These are phyloP conservation scores for Apiosordaria backusii DNA, from an alignment of 495 filamentous ascomycete genomes.

Conservation along the genomic window DNA sequence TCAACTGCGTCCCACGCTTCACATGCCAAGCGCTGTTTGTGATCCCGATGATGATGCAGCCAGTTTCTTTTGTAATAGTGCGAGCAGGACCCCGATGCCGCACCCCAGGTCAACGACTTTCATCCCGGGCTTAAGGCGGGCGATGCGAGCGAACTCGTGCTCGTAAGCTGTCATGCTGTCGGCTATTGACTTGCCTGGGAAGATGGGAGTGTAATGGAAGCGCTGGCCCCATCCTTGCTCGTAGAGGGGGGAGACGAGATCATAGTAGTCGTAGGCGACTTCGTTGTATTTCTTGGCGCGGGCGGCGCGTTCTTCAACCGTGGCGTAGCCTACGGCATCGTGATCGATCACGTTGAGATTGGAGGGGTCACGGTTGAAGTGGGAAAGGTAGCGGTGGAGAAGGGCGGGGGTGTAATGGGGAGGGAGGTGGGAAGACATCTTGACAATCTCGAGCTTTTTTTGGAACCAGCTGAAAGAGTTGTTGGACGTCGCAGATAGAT, in stretches of 20 bases:
- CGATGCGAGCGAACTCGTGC: conserved; percentile 15
- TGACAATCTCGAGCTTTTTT: not conserved
- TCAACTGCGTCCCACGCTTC: conserved; percentile 18
- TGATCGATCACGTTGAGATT: conserved; percentile 8
- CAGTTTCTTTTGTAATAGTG: conserved; percentile 8
- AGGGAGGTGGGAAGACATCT: conserved; percentile 1
- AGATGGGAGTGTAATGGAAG: conserved; percentile 23
- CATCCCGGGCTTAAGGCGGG: conserved; percentile 18
- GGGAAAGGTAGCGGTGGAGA: conserved; percentile 11
- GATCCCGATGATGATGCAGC: conserved; percentile 19
- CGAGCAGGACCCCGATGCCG: conserved; percentile 22
- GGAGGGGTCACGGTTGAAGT: conserved; percentile 13
- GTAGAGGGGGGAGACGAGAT: conserved; percentile 12
- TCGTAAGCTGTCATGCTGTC: conserved; percentile 24
- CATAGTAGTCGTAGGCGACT: conserved; percentile 18
- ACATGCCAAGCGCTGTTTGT: conserved; percentile 23
- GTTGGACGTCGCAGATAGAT: not conserved
- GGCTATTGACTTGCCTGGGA: conserved; percentile 16
- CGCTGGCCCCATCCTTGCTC: conserved; percentile 22
- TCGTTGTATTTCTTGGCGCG: conserved; percentile 15
- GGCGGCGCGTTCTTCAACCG: conserved; percentile 13
- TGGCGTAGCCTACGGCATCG: conserved; percentile 15
- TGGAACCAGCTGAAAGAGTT: not conserved
- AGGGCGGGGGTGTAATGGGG: not conserved
- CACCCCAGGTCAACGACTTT: conserved; percentile 21